Base-by-base conservation (phyloP, 2,329 filamentous ascomycete genomes). In the Aspergillus thermomutatus region DNA sequence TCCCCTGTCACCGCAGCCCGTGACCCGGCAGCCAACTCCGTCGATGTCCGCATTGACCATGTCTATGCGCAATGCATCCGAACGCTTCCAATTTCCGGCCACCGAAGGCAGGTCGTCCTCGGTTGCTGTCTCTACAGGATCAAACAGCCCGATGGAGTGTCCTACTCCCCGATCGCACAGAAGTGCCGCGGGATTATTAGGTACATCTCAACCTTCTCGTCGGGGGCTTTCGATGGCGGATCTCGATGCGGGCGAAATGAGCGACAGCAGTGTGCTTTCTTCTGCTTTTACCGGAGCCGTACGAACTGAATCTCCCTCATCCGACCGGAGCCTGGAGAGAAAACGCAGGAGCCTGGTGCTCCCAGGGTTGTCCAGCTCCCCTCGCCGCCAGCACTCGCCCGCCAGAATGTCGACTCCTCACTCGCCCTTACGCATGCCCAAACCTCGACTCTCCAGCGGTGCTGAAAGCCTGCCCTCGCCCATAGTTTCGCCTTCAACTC, bases 111-210 rank as follows among this genome's bases (percentile, higher is more conserved):
- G 80, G 57, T 74, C 79, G 21, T 87, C 87, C 52, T 86, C 89
- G 58, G 77, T 87, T 60, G 79, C 89, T 25, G 85, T 86, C 27
- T 96, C 92, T 1, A 93, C 90, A 1, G 83, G 90, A 60, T 96
- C 94, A 3, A 94, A 86, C 70, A 99, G 94, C 70, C 94, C 94
- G 0, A 87, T 87, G 71, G 92, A 95, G 73, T 94, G 91, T 59
- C 90, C 90, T 10, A 99, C 94, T 3, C 94, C 94, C 10, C 87
- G 91, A 60, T 97, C 93, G 0, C 87, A 93, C 66, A 86, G 84
- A 51, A 84, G 83, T 60, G 78, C 79, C 54, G 79, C 77, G 65
- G 83, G 79, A 60, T 76, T 88, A 17, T 74, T 87, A 4, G 80
- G 82, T 7, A 84, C 84, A 54, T 77, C 82, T 52, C 82, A 80